Evolutionary conservation across 345 rosid genomes (phyloP).

Genomic region (Citrus trifoliata): DNA sequence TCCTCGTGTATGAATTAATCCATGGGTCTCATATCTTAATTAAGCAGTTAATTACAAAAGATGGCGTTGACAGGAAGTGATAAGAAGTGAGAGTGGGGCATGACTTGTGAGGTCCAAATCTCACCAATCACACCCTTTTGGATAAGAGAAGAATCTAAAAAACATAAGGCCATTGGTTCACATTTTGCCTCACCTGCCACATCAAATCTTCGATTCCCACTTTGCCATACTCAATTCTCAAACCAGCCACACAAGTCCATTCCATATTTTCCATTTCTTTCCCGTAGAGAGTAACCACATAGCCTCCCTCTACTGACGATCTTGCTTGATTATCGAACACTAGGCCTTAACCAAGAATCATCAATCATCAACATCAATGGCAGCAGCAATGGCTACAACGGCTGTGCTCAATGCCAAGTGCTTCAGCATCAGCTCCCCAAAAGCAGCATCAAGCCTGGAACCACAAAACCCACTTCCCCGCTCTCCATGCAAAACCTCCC

Average conservation of each 20-base stretch:
- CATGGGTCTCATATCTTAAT: too few relatives aligned
- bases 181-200: slow-evolving; percentile 13
- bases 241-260: slow-evolving; percentile 6
- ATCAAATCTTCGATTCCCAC: slow-evolving; percentile 3
- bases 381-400: slow-evolving; percentile 65
- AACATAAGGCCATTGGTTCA: slow-evolving; percentile 37
- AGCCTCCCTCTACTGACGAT: not conserved
- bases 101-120: slow-evolving; percentile 34
- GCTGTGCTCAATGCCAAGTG: slow-evolving; percentile 61
- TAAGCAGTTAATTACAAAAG: not conserved
- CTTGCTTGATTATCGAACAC: not conserved
- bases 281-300: not conserved
- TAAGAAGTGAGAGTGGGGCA: slow-evolving; percentile 28
- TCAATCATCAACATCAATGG: slow-evolving; percentile 33
- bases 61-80: slow-evolving; percentile 7
- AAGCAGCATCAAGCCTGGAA: slow-evolving; percentile 26
- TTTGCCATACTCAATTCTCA: slow-evolving; percentile 15
- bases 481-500: slow-evolving; percentile 41
- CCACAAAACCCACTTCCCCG: slow-evolving; percentile 32
- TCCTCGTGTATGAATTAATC: too few relatives aligned
- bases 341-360: not conserved
- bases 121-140: slow-evolving; percentile 21
- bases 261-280: not conserved
- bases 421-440: slow-evolving; percentile 34
- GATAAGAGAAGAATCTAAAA: slow-evolving; percentile 69